Evolutionary conservation across 2,329 filamentous ascomycete species (phyloP), one percentile per base, ranked within the genome.

Genomic region (Sphaerostilbella broomeana): DNA sequence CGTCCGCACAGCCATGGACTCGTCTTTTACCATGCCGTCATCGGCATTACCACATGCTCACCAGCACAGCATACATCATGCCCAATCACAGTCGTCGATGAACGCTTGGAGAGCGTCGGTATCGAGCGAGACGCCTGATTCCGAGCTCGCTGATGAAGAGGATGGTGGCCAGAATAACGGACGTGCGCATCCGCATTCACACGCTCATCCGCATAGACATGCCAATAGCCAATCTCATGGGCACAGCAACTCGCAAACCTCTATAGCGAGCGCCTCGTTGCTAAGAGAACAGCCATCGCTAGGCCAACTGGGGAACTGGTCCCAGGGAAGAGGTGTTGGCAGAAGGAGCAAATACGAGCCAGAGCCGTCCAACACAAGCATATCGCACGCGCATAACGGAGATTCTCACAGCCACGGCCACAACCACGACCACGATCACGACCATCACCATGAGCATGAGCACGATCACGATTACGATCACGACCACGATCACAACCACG

Each of bases 11-110:
- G 11, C 19, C 19, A 73, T 73, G 69, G 65, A 69, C 44, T 69
- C 72, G 25, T 69, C 73, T 16, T 77, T 74, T 53, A 63, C 67
- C 36, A 57, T 77, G 39, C 73, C 73, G n/a, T 65, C 70, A 24
- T 64, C 71, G 24, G 62, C 69, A 26, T 56, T 73, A 31, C 66
- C 69, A 37, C 69, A 69, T 47, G 65, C 64, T 42, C 65, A 72
- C 48, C 60, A 67, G 38, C 64, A 64, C 34, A 57, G 63, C 43
- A 55, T 62, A 31, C 62, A 69, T 48, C 62, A 69, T 48, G 56
- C 62, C 6, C 65, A 65, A 28, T 61, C 63, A 7, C 62, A 60
- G 46, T 47, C 60, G 33, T 58, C 61, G 11, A 62, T 72, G 35
- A 63, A 65, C 35, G 61, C 64, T 29, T 59, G 60, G 50, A 54